Evolutionary conservation across 1,139 yeast species (phyloP), one percentile per base, ranked within the genome.

Genomic region (Hyphopichia fennica): DNA sequence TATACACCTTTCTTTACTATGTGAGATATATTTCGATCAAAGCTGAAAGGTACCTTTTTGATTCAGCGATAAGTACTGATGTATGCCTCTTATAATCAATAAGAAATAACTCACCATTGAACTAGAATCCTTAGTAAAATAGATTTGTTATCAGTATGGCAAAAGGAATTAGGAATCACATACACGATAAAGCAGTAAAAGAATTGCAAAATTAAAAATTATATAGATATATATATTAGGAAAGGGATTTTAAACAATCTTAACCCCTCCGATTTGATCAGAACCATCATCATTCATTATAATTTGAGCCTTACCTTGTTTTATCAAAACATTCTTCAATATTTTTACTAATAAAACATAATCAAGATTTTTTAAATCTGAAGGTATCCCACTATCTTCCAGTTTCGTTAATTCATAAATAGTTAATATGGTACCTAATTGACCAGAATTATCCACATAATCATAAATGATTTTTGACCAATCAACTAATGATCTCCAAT

Each of bases 331-430:
- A 30, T 77, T 79, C 45, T 58, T 63, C 23, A 89, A 58, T 3
- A 84, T 81, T 47, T 69, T 69, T 16, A 75, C 70, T 46, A 90
- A 63, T 19, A 89, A 58, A 13, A 62, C 58, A 36, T 79, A 74
- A 52, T 88, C 90, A 56, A 90, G 73, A 28, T 80, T 80, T 44
- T 74, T 72, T 51, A 91, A 81, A 35, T 78, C 82, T 49, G 79
- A 80, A 2, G 75, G 73, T 3, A 66, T 54, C 1, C 82, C 79
- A 34, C 77, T 65, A 31, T 87, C 95, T 38, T 69, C 75, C 54
- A 88, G 87, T 46, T 80, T 77, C 0, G 79, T 69, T 37, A 93
- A 62, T 60, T 93, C 99, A 62, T 87, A 91, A 9, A 90, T 63
- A 0, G 99, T 93, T 42, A 93, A 65, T 2, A 93, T 86, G 1